A percentile compares a stretch with the other conserved stretches of the same genome.
phyloP scores from a whole-genome alignment of 345 rosid genomes.

The Citrus medica region DNA sequence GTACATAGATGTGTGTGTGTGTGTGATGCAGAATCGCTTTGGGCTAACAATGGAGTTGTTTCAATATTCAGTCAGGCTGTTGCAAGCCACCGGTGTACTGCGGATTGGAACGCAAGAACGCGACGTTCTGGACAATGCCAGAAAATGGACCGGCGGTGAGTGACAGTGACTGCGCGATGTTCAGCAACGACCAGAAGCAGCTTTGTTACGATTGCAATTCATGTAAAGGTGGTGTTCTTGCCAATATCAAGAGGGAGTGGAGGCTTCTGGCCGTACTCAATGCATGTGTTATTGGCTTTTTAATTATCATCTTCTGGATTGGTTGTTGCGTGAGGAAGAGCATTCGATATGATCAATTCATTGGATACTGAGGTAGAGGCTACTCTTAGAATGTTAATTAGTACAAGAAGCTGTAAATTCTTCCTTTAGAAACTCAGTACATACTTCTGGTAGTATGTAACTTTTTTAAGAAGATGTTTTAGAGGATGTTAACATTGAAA shows the following conservation, averaged over 20 bases:
- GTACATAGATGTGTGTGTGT: too few species aligned
- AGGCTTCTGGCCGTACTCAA: neutral
- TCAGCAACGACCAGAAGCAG: conserved; percentile 17
- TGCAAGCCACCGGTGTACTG: conserved; percentile 31
- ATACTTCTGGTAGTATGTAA: too few species aligned
- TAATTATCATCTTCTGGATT: neutral
- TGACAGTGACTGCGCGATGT: conserved; percentile 20
- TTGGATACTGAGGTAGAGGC: neutral
- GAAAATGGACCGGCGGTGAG: neutral
- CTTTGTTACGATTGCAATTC: conserved; percentile 30
- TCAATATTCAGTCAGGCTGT: conserved; percentile 20
- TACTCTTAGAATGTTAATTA: neutral
- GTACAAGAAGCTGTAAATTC: too few species aligned
- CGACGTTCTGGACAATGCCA: conserved; percentile 11
- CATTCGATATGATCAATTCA: neutral
- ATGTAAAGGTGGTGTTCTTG: conserved; percentile 23
- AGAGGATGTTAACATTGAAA: too few species aligned
- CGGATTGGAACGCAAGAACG: conserved; percentile 13
- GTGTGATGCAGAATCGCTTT: too few species aligned
- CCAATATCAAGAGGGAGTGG: conserved; percentile 8
- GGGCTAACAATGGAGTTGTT: neutral
- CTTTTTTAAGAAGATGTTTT: too few species aligned
- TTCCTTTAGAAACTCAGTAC: too few species aligned
- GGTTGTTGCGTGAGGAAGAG: conserved; percentile 18
- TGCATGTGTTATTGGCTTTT: neutral